Percentiles rank a stretch among this genome's conserved stretches.
phyloP scores from a whole-genome alignment of 306 rosid genomes.

The Lathyrus aphaca region DNA sequence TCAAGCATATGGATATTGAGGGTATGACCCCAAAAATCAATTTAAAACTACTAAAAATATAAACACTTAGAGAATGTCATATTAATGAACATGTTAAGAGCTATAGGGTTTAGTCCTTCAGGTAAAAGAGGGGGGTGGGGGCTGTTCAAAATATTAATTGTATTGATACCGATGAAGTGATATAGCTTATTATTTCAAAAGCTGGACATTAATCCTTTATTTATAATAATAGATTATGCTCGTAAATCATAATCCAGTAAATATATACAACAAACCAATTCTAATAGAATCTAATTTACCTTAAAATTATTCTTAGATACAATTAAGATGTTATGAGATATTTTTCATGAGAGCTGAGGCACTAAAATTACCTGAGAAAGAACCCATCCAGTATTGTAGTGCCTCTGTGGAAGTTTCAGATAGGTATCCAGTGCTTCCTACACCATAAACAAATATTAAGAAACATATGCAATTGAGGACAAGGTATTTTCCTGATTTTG shows the following conservation, averaged over 20 bases:
- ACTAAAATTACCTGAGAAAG: constrained; percentile 82
- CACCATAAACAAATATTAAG: constrained; percentile 38
- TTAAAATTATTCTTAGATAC: not conserved
- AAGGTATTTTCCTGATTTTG: constrained; percentile 25
- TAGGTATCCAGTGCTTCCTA: constrained; percentile 91
- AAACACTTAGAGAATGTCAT: not conserved
- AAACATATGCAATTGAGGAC: constrained; percentile 32
- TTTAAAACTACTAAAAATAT: not conserved
- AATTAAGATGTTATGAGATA: not conserved
- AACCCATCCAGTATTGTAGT: constrained; percentile 93
- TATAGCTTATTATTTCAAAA: not conserved
- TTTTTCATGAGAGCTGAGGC: constrained; percentile 9
- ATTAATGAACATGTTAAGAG: not conserved
- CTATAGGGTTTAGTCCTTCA: too few species aligned
- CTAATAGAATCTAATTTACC: not conserved
- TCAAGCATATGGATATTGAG: constrained; percentile 14
- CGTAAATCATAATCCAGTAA: not conserved
- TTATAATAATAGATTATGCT: not conserved
- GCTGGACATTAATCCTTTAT: not conserved
- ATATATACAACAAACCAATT: not conserved
- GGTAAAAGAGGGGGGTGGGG: too few species aligned
- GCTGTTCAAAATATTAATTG: too few species aligned
- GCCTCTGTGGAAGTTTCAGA: constrained; percentile 84
- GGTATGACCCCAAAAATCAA: not conserved
- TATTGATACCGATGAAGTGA: too few species aligned